Conservation (phyloP, 768 basidiomycete species). For the Russula ochroleuca region DNA sequence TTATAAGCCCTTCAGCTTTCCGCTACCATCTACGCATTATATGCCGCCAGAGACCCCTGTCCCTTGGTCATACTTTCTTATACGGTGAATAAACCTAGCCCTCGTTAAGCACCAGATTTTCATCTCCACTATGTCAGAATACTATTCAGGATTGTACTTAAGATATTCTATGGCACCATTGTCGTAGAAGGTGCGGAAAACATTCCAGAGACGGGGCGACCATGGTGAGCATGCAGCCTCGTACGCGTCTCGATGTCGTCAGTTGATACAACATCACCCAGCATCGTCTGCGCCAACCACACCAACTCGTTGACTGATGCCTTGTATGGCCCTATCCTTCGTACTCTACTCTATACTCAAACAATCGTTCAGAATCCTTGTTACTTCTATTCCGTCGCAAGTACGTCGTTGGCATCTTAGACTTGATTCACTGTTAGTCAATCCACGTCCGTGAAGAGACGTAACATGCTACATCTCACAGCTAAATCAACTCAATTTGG, state of each 20-base stretch:
- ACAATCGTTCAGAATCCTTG: slow-evolving; percentile 52
- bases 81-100: slow-evolving; percentile 46
- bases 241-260: background rate
- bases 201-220: slow-evolving; percentile 66
- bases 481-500: slow-evolving; percentile 89
- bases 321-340: slow-evolving; percentile 47
- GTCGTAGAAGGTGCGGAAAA: slow-evolving; percentile 73
- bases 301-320: slow-evolving; percentile 85
- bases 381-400: slow-evolving; percentile 65
- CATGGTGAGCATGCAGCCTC: slow-evolving; percentile 50
- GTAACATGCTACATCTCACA: slow-evolving; percentile 77
- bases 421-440: slow-evolving; percentile 11
- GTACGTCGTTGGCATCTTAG: slow-evolving; percentile 36
- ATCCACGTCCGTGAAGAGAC: slow-evolving; percentile 44
- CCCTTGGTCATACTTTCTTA: slow-evolving; percentile 63
- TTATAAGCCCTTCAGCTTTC: background rate
- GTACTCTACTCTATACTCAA: background rate
- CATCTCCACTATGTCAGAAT: slow-evolving; percentile 39
- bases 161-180: slow-evolving; percentile 87
- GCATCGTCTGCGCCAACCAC: slow-evolving; percentile 84
- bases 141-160: slow-evolving; percentile 77
- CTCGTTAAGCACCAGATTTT: background rate
- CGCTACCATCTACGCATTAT: slow-evolving; percentile 6
- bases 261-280: slow-evolving; percentile 32
- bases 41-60: slow-evolving; percentile 43